These are phyloP conservation scores for Scenedesmus sp. DNA, from an alignment of 163 green algal species.

Conservation along the genomic window DNA sequence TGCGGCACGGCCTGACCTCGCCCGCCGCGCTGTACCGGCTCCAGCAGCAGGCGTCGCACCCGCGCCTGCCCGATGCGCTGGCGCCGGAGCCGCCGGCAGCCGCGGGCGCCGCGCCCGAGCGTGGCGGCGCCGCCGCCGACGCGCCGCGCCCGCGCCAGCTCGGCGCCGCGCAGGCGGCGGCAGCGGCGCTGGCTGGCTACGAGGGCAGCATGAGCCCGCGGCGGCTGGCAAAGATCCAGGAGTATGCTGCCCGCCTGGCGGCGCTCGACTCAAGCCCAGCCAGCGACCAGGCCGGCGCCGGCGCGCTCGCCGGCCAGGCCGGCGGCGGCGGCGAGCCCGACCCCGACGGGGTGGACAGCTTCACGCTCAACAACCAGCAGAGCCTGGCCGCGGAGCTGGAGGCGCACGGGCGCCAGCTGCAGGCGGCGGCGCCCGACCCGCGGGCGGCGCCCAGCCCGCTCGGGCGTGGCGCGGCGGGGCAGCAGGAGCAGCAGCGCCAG, in stretches of 20 bases:
- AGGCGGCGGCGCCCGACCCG: neutral
- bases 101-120: neutral
- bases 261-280: neutral
- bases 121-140: neutral
- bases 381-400: conserved; percentile 1
- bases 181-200: neutral
- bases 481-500: neutral
- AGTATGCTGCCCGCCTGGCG: conserved; percentile 12
- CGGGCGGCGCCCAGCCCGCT: neutral
- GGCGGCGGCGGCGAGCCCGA: neutral
- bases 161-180: neutral
- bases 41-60: neutral
- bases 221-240: conserved; percentile 30
- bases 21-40: conserved; percentile 25
- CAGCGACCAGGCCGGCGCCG: too few relatives aligned
- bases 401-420: neutral
- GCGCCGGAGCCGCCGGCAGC: neutral
- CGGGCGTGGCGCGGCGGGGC: neutral
- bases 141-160: neutral
- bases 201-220: conserved; percentile 28
- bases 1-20: conserved; percentile 22
- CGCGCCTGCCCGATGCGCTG: neutral
- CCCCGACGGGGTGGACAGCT: conserved; percentile 11
- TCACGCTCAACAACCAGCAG: conserved; percentile 27
- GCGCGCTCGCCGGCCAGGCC: too few relatives aligned